phyloP scores from a whole-genome alignment of 768 basidiomycete species.

The Dacryopinax spathularia region DNA sequence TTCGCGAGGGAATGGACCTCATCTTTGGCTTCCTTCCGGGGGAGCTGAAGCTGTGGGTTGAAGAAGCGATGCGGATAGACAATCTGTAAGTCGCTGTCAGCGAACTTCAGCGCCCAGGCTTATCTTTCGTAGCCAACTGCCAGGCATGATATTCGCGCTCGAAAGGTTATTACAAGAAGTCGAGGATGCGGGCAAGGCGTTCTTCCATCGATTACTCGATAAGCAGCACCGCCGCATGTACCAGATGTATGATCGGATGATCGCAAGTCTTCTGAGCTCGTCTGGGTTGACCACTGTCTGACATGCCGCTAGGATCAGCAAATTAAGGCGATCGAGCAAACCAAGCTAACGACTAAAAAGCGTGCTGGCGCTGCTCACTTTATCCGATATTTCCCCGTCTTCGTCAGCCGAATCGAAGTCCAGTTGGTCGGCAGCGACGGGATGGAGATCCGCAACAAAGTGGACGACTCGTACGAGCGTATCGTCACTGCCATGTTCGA shows the following conservation, averaged over 20 bases:
- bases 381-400: conserved; percentile 82
- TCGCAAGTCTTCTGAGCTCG: conserved; percentile 23
- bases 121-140: conserved; percentile 47
- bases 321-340: conserved; percentile 75
- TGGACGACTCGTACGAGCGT: conserved; percentile 74
- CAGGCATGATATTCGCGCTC: conserved; percentile 64
- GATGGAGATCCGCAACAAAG: conserved; percentile 59
- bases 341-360: conserved; percentile 82
- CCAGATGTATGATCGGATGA: conserved; percentile 54
- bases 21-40: conserved; percentile 85
- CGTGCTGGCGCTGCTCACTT: conserved; percentile 85
- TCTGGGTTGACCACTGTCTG: conserved; percentile 3
- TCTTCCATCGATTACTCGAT: conserved; percentile 55
- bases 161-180: conserved; percentile 67
- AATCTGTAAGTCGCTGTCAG: conserved; percentile 40
- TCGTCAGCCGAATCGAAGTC: conserved; percentile 66
- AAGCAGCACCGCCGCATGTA: conserved; percentile 71
- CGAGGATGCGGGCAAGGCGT: conserved; percentile 64
- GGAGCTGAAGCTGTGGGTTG: conserved; percentile 76
- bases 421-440: conserved; percentile 67
- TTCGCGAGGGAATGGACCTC: conserved; percentile 80
- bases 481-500: conserved; percentile 88
- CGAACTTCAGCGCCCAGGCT: not conserved
- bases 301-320: conserved; percentile 52
- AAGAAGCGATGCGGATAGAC: conserved; percentile 60